Evolutionary conservation across 2,329 filamentous ascomycete genomes (phyloP).

Genomic region (Teratosphaeria gauchensis): DNA sequence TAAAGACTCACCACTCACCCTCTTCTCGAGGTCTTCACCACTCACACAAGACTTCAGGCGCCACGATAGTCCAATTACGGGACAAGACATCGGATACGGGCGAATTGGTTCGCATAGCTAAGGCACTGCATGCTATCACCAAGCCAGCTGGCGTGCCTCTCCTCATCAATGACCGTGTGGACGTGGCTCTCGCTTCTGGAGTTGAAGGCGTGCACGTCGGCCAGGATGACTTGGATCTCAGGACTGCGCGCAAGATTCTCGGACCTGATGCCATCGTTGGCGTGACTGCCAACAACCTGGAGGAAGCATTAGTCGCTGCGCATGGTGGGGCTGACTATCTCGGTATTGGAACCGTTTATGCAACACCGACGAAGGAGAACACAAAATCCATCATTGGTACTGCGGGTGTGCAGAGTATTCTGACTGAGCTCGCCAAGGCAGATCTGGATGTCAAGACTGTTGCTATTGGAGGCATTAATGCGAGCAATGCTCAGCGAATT

Average conservation of each 20-base stretch:
- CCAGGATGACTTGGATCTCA: constrained; percentile 77
- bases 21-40: not conserved
- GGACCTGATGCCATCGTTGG: constrained; percentile 75
- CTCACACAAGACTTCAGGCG: constrained; percentile 37
- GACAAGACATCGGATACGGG: constrained; percentile 76
- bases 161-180: constrained; percentile 85
- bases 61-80: constrained; percentile 79
- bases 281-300: constrained; percentile 66
- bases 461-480: constrained; percentile 82
- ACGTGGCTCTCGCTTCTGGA: constrained; percentile 74
- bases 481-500: constrained; percentile 62
- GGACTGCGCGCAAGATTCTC: constrained; percentile 60
- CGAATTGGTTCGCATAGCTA: constrained; percentile 59
- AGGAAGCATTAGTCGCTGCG: constrained; percentile 65
- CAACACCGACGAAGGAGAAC: constrained; percentile 79
- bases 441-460: constrained; percentile 50
- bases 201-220: constrained; percentile 92
- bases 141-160: constrained; percentile 61
- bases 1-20: constrained; percentile 17
- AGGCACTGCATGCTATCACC: constrained; percentile 62
- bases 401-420: constrained; percentile 57
- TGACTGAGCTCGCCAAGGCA: constrained; percentile 47
- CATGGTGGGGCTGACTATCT: constrained; percentile 77
- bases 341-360: constrained; percentile 81
- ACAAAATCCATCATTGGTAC: constrained; percentile 74